Evolutionary conservation across 108 stramenopile species (phyloP).

Genomic region (Chaetoceros tenuissimus): DNA sequence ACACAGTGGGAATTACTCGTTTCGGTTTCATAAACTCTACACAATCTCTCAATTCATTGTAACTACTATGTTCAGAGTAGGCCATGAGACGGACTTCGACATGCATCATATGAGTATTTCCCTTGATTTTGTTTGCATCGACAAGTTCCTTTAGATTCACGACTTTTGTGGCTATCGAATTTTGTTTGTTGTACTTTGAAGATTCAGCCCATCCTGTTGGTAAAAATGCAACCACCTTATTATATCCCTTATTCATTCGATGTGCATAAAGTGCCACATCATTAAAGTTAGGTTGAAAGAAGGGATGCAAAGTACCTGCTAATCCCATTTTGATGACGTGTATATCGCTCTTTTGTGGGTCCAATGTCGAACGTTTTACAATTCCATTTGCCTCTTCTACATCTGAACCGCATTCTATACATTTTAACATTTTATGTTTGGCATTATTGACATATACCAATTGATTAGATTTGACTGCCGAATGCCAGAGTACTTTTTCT

Average conservation of each 20-base stretch:
- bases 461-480: constrained; percentile 22
- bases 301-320: constrained; percentile 51
- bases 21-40: constrained; percentile 55
- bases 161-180: constrained; percentile 21
- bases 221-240: constrained; percentile 49
- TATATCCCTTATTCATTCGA: constrained; percentile 19
- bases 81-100: constrained; percentile 43
- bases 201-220: constrained; percentile 67
- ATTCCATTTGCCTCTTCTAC: constrained; percentile 13
- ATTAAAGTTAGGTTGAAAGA: constrained; percentile 46
- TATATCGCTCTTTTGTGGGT: constrained; percentile 27
- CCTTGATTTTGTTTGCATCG: background rate
- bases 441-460: constrained; percentile 31
- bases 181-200: constrained; percentile 51
- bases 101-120: constrained; percentile 7
- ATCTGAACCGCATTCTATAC: constrained; percentile 16
- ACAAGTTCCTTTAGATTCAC: constrained; percentile 1
- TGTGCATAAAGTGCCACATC: constrained; percentile 30
- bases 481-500: constrained; percentile 52
- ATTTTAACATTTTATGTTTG: constrained; percentile 40
- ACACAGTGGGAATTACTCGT: constrained; percentile 73
- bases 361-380: constrained; percentile 28
- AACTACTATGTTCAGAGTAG: constrained; percentile 85
- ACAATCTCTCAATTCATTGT: constrained; percentile 82
- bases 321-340: constrained; percentile 52